phyloP scores from a whole-genome alignment of 495 filamentous ascomycete genomes.

The Cryomyces antarcticus region DNA sequence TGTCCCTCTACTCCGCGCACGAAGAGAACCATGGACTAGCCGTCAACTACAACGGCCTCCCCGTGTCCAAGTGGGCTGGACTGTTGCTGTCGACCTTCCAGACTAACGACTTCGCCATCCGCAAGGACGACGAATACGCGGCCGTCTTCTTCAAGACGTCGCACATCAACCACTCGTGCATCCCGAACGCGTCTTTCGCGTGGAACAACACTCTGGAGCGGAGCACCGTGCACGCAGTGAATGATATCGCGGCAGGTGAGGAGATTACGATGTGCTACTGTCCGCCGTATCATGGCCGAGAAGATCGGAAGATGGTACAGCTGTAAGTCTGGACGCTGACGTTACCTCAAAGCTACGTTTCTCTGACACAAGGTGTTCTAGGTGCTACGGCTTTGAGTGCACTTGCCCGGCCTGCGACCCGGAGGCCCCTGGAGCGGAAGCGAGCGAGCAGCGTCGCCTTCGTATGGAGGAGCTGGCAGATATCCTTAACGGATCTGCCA shows the following conservation, averaged over 20 bases:
- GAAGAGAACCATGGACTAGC: slow-evolving; percentile 6
- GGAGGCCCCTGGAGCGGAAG: slow-evolving; percentile 1
- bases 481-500: background rate
- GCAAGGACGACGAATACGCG: slow-evolving; percentile 5
- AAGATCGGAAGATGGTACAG: slow-evolving; percentile 1
- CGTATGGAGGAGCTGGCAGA: background rate
- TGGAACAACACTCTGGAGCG: slow-evolving; percentile 9
- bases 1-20: slow-evolving; percentile 10
- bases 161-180: slow-evolving; percentile 18
- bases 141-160: slow-evolving; percentile 10
- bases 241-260: slow-evolving; percentile 12
- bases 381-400: slow-evolving; percentile 7
- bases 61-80: no score
- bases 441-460: background rate
- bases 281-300: background rate
- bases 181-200: slow-evolving; percentile 12
- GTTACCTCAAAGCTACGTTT: no score
- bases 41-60: slow-evolving; percentile 1
- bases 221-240: slow-evolving; percentile 11
- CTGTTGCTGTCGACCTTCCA: slow-evolving; percentile 12
- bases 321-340: slow-evolving; percentile 6
- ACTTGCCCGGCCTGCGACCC: slow-evolving; percentile 5
- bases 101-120: slow-evolving; percentile 9
- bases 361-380: no score
- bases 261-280: slow-evolving; percentile 14